Evolutionary conservation across 2,329 filamentous ascomycete species (phyloP).

Genomic region (Aspergillus cejpii): DNA sequence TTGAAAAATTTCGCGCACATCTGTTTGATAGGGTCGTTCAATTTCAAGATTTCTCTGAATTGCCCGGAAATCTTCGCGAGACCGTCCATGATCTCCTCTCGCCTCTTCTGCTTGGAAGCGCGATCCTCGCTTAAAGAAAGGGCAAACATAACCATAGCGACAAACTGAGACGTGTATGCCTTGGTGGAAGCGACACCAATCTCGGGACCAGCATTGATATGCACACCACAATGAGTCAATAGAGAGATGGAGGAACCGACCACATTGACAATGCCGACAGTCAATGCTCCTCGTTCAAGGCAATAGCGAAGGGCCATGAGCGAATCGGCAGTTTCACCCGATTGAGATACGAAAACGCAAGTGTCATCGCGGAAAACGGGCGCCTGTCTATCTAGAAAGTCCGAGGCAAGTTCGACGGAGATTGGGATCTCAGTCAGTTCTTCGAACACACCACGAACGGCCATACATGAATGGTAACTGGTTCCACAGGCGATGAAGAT

Average conservation of each 20-base stretch:
- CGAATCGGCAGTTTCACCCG: constrained; percentile 95
- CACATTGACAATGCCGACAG: constrained; percentile 96
- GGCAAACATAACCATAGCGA: constrained; percentile 99
- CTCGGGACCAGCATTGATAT: constrained; percentile 97
- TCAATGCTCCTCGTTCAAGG: constrained; percentile 91
- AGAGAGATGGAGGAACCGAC: constrained; percentile 98
- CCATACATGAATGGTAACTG: constrained; percentile 99
- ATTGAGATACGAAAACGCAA: constrained; percentile 97
- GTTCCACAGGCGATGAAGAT: constrained; percentile 99
- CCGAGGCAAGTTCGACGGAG: constrained; percentile 90
- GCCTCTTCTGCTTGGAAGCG: constrained; percentile 83
- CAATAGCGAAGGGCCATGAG: constrained; percentile 96
- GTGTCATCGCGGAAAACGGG: constrained; percentile 99
- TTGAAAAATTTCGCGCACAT: constrained; percentile 89
- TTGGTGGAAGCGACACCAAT: constrained; percentile 99
- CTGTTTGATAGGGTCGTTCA: constrained; percentile 89
- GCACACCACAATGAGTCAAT: constrained; percentile 98
- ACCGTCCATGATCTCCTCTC: constrained; percentile 94
- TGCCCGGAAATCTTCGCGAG: constrained; percentile 80
- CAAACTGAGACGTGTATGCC: constrained; percentile 98
- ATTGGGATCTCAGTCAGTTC: constrained; percentile 98
- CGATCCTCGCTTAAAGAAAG: constrained; percentile 94
- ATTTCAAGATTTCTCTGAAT: constrained; percentile 84
- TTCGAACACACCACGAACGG: constrained; percentile 94
- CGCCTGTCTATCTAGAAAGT: constrained; percentile 93